These are phyloP conservation scores for Wilcoxina mikolae DNA, from an alignment of 495 filamentous ascomycete species.

Conservation along the genomic window DNA sequence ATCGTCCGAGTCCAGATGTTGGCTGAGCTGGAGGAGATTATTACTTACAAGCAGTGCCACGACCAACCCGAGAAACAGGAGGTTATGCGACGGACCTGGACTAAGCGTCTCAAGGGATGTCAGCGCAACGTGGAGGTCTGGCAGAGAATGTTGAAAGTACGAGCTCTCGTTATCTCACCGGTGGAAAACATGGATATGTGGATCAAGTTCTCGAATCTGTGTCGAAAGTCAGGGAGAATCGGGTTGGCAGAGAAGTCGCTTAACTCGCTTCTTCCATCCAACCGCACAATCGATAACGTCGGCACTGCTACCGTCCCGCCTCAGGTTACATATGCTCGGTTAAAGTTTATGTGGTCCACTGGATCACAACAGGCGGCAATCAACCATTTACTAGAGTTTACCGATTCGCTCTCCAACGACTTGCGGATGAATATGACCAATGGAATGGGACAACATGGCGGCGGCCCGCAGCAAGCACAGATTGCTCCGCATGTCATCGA, in stretches of 20 bases:
- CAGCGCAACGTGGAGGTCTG: constrained; percentile 96
- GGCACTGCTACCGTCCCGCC: constrained; percentile 44
- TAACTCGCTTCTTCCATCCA: constrained; percentile 54
- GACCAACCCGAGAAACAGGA: constrained; percentile 68
- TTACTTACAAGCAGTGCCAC: constrained; percentile 81
- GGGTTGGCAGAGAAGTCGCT: constrained; percentile 95
- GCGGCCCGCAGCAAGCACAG: constrained; percentile 22
- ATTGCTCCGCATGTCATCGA: constrained; percentile 34
- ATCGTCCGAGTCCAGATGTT: constrained; percentile 98
- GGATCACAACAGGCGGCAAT: constrained; percentile 58
- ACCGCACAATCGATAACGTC: constrained; percentile 40
- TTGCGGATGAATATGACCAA: constrained; percentile 42
- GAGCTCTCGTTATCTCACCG: constrained; percentile 77
- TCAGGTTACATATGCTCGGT: constrained; percentile 74
- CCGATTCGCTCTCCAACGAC: constrained; percentile 57
- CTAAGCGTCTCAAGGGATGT: constrained; percentile 81
- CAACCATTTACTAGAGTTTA: constrained; percentile 67
- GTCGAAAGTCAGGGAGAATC: constrained; percentile 84
- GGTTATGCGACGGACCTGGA: constrained; percentile 87
- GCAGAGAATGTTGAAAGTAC: constrained; percentile 93
- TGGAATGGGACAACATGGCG: constrained; percentile 36
- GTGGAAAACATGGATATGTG: constrained; percentile 94
- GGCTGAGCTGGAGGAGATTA: constrained; percentile 94
- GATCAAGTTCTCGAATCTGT: constrained; percentile 97
- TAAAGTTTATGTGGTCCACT: constrained; percentile 89